A percentile compares a stretch with the other conserved stretches of the same genome.
phyloP scores from a whole-genome alignment of 2,329 filamentous ascomycete genomes.

The Pseudogymnoascus sp. region DNA sequence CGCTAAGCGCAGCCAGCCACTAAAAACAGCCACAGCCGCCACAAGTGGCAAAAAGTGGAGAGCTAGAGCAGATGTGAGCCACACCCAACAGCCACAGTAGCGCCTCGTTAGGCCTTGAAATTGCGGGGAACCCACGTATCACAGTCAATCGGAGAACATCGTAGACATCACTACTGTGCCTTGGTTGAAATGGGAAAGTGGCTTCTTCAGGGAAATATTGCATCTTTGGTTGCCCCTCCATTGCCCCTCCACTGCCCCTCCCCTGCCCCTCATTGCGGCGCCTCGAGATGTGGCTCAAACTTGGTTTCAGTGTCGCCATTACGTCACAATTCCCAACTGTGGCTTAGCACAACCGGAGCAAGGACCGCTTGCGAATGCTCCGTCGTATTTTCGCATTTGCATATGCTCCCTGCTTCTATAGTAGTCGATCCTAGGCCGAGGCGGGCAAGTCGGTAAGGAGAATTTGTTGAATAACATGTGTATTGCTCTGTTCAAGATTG shows the following conservation, averaged over 20 bases:
- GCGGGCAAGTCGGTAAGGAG: not conserved
- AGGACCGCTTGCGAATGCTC: not conserved
- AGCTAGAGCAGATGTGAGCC: not conserved
- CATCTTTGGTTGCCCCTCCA: slow-evolving; percentile 3
- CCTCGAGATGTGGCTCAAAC: not conserved
- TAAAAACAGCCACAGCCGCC: not conserved
- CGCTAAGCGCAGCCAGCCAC: not conserved
- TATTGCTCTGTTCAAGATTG: not conserved
- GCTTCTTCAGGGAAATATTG: not conserved
- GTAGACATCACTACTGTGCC: not conserved
- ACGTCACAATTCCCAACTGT: not conserved
- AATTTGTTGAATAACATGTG: not conserved
- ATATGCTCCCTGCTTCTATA: not conserved
- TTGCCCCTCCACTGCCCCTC: not conserved
- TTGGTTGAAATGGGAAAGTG: not conserved
- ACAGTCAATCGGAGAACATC: not conserved
- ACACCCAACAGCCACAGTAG: not conserved
- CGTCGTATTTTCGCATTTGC: not conserved
- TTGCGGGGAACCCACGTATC: not conserved
- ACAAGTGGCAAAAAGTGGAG: slow-evolving; percentile 1
- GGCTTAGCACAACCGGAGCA: not conserved
- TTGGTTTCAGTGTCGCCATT: not conserved
- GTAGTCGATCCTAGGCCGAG: not conserved
- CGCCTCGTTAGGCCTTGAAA: not conserved
- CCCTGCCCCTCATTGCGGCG: not conserved